Evolutionary conservation across 2,329 filamentous ascomycete genomes (phyloP), one percentile per base, ranked within the genome.

Genomic region (Hirsutella thompsonii): DNA sequence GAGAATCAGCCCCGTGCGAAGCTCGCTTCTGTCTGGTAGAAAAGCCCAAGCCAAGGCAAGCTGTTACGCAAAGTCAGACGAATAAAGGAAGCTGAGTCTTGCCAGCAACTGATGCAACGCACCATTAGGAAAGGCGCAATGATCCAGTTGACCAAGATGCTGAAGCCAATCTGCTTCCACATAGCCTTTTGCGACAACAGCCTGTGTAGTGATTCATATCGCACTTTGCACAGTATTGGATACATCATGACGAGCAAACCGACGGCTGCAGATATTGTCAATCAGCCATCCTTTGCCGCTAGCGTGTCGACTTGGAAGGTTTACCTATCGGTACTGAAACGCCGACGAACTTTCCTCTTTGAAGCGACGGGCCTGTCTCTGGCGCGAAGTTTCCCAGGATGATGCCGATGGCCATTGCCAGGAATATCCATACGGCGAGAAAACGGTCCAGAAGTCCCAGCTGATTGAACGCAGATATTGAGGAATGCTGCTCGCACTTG

Each of bases 201-300:
- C 3, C 72, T 63, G 56, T 87, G 83, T 9, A 93, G 62, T 0
- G 75, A 74, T 57, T 93, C 86, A 59, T 78, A 92, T 33, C 76
- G 76, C 5, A 93, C 82, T 58, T 92, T 92, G 70, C 85, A 93
- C 0, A 94, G 66, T 44, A 94, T 93, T 0, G 87, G 88, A 54
- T 92, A 94, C 85, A 94, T 94, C 86, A 94, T 94, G 34, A 93
- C 79, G 1, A 94, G 69, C 1, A 94, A 63, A 0, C 87, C 86
- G 37, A 93, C 65, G 1, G 86, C 85, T 84, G 16, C 1, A 28
- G 11, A 9, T 8, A 13, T 2, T 14, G 18, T 20, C 42, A 2
- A 14, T 18, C 10, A 16, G 1, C 2, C 5, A 4, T 38, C 9
- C 8, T 38, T 26, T 20, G 3, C 10, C 4, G 19, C 11, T 9